Evolutionary conservation across 768 basidiomycete genomes (phyloP).

Genomic region (Termitomyces sp.): DNA sequence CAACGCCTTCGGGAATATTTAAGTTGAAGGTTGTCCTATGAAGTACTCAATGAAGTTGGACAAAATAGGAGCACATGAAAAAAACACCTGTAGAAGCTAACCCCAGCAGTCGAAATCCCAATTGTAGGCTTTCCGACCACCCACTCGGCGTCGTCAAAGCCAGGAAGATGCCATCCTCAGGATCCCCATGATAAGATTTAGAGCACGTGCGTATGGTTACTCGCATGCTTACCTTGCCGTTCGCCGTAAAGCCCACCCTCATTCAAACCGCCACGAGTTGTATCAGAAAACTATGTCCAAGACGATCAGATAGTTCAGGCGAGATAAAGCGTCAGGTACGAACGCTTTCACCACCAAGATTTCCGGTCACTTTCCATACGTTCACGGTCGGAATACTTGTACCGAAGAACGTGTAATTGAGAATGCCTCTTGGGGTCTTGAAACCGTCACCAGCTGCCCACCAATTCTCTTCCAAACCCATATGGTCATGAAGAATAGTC

Average conservation of each 20-base stretch:
- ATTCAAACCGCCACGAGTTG: constrained; percentile 47
- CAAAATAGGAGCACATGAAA: background rate
- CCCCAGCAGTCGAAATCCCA: constrained; percentile 37
- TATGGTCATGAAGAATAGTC: constrained; percentile 49
- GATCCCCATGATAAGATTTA: background rate
- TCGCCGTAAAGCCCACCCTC: constrained; percentile 56
- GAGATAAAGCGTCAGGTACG: constrained; percentile 6
- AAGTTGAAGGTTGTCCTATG: constrained; percentile 36
- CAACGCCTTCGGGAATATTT: constrained; percentile 37
- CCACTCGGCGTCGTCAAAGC: constrained; percentile 45
- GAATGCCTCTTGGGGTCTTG: constrained; percentile 43
- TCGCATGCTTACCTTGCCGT: constrained; percentile 31
- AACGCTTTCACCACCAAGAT: constrained; percentile 41
- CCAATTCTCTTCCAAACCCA: constrained; percentile 45
- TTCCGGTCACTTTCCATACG: constrained; percentile 47
- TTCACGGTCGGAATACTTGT: constrained; percentile 29
- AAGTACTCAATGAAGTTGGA: background rate
- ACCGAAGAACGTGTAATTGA: constrained; percentile 40
- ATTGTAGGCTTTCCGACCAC: constrained; percentile 30
- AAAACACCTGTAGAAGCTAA: constrained; percentile 37
- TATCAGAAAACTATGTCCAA: constrained; percentile 35
- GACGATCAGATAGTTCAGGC: background rate
- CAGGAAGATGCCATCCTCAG: constrained; percentile 54
- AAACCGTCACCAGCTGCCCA: constrained; percentile 36
- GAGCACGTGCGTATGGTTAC: background rate